phyloP scores from a whole-genome alignment of 1,139 yeast species.

The Yarrowia galli region DNA sequence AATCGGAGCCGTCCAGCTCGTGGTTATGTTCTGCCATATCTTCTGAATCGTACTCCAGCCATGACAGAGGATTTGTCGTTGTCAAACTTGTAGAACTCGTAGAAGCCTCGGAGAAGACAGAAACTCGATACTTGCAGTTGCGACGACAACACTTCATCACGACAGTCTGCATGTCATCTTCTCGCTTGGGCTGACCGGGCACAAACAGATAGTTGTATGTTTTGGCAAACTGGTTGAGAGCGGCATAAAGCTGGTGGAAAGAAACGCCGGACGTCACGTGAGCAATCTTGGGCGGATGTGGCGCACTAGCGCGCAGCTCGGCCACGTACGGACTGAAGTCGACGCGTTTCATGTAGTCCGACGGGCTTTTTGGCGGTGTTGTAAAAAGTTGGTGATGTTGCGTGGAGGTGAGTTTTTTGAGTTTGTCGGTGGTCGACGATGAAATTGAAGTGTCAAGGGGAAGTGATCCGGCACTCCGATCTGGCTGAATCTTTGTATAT shows the following conservation, averaged over 20 bases:
- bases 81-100: too few species aligned
- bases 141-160: neutral
- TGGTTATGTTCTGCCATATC: neutral
- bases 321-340: slow-evolving; percentile 24
- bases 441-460: neutral
- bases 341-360: slow-evolving; percentile 2
- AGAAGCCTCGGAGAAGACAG: neutral
- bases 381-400: neutral
- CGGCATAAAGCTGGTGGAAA: neutral
- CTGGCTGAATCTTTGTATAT: too few species aligned
- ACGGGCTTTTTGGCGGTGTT: too few species aligned
- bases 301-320: slow-evolving; percentile 6
- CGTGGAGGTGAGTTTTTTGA: neutral
- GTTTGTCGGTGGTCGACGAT: neutral
- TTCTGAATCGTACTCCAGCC: slow-evolving; percentile 13
- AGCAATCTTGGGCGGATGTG: slow-evolving; percentile 12
- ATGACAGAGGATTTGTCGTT: neutral
- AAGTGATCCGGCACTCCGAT: too few species aligned
- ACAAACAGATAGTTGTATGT: neutral
- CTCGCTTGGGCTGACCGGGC: too few species aligned
- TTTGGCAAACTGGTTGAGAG: slow-evolving; percentile 17
- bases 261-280: neutral
- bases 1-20: slow-evolving; percentile 1
- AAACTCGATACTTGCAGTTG: neutral
- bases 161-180: slow-evolving; percentile 1